Evolutionary conservation across 73 alveolate species (phyloP), one percentile per base, ranked within the genome.

Genomic region (Paramecium sexaurelia): DNA sequence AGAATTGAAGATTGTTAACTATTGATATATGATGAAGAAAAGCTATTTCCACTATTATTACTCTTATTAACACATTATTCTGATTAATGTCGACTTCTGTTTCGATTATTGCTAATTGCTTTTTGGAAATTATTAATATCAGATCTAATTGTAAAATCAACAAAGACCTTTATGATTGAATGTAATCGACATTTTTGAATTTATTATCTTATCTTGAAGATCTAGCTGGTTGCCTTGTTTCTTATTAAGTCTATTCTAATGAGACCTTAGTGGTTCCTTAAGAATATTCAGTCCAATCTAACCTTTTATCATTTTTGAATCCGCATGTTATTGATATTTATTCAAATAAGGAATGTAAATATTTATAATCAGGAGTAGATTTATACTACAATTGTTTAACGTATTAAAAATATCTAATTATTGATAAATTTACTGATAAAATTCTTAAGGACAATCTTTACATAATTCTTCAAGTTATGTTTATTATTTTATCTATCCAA

Each of bases 381-480:
- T 95, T 96, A 95, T 95, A 96, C 40, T 86, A 26, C 17, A 96
- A 55, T 33, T 67, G 24, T 56, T 95, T 68, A 47, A 93, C 71
- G 85, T 95, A 96, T 20, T 91, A 68, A 67, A 94, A 86, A 83
- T 41, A 91, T 56, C 82, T 57, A 57, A 19, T 15, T 57, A 20
- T 2, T 5, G 33, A 57, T 15, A 20, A 2, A 4, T 3, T 15
- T 57, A 57, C 67, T 29, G 19, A 0, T 37, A 40, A 33, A 85
- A 85, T 73, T 85, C 92, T 26, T 43, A 55, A 15, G 92, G 92
- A 56, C 55, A 85, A 8, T 61, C 92, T 87, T 89, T 75, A 93
- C 98, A 96, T 85, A 98, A 61, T 95, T 98, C 55, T 68, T 97
- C 99, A 71, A 97, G 40, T 5, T 98, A 91, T 7, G 98, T 97